Evolutionary conservation across 768 basidiomycete species (phyloP), one percentile per base, ranked within the genome.

Genomic region (Dacryopinax spathularia): DNA sequence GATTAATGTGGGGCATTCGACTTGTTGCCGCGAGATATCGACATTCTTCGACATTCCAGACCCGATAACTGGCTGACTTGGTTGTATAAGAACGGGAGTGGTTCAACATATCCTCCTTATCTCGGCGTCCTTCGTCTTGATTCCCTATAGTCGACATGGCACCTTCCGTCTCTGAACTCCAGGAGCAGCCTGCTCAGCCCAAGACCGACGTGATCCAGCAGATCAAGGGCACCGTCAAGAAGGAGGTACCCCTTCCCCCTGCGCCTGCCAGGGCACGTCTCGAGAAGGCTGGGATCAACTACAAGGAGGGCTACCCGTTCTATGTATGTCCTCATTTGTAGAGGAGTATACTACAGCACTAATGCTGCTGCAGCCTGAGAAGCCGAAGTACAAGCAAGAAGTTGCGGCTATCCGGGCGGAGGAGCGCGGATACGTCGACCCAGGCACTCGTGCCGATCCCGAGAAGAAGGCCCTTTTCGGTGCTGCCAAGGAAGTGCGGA

Each of bases 381-480:
- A 60, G 34, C 60, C 60, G 33, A 60, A 60, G 60, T 60, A 60
- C 60, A 60, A 60, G 60, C 60, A 60, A 33, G 60, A 60, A 2
- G 60, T 60, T n/a, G 60, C 60, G 20, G 33, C 33, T 10, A 60
- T 65, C 35, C 44, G 64, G 27, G 60, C 60, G 1, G 64, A 33
- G n/a, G 43, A 41, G 4, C 44, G 60, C 33, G 31, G 48, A 10
- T 56, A 56, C 62, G 63, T 66, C 25, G 72, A 72, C 62, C 72
- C 72, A 1, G 72, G 65, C n/a, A 61, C 65, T 18, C 63, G 72
- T 12, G 72, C 72, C 59, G 71, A 72, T 62, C 64, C 63, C 12
- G 65, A 68, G 62, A 73, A 73, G 71, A 70, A 70, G 63, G 68
- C 70, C 0, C 64, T 73, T 15, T 71, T 73, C 44, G 66, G 66